Percentiles rank a stretch among this genome's conserved stretches.
Evolutionary conservation across 78 protist genomes (phyloP).

Genomic region (Bodo saltans): DNA sequence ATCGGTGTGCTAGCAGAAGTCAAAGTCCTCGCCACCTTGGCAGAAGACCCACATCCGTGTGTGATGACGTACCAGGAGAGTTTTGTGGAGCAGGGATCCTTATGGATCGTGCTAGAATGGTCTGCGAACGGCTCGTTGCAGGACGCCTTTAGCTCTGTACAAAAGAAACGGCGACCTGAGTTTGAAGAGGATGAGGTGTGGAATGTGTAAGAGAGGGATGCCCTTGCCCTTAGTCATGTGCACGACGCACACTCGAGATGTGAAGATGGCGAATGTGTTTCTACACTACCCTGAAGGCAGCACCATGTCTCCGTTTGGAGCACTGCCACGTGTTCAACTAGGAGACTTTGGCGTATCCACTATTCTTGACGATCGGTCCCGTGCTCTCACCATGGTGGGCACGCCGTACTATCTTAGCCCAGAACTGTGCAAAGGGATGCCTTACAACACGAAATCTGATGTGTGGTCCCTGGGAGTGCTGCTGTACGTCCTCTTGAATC

Average conservation of each 20-base stretch:
- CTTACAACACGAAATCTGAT: neutral
- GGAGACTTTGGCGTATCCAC: constrained; percentile 94
- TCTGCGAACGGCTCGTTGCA: constrained; percentile 58
- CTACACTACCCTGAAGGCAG: constrained; percentile 19
- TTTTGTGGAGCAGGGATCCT: constrained; percentile 35
- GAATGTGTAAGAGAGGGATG: constrained; percentile 43
- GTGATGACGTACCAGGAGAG: constrained; percentile 67
- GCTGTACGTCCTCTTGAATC: neutral
- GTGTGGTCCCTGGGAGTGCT: constrained; percentile 10
- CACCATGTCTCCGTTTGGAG: neutral
- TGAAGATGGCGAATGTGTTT: constrained; percentile 80
- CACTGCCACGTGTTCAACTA: constrained; percentile 49
- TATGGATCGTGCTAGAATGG: constrained; percentile 83
- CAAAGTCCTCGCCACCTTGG: constrained; percentile 46
- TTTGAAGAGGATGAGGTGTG: neutral
- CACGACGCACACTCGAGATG: constrained; percentile 71
- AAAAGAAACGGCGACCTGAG: neutral
- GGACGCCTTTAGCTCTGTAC: neutral
- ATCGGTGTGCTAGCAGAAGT: constrained; percentile 32
- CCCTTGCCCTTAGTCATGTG: constrained; percentile 60
- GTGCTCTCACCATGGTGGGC: neutral
- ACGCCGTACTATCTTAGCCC: constrained; percentile 20
- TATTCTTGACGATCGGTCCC: constrained; percentile 40
- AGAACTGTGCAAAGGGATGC: constrained; percentile 2
- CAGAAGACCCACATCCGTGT: constrained; percentile 38